Base-by-base conservation (phyloP, 768 basidiomycete genomes). In the Saitozyma podzolica region DNA sequence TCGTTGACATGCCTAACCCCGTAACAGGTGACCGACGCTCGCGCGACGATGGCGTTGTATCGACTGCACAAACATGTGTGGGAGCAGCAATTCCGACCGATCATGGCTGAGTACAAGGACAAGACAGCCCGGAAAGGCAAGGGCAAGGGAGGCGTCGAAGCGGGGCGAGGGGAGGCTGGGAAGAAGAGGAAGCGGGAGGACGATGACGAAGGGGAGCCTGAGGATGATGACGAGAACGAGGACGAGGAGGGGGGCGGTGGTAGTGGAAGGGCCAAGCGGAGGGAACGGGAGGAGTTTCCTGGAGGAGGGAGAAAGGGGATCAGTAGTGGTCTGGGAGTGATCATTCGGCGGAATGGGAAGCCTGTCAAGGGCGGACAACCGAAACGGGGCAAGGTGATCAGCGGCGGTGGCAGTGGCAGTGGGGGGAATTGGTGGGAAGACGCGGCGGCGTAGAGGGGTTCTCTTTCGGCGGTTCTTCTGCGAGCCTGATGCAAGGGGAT, bases 1-100 rank as follows among this genome's bases (percentile, higher is more conserved):
- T n/a, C n/a, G 48, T 29, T 64, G 20, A 54, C 49, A 29, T 56
- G 37, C 43, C 8, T 29, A 29, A 54, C 10, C 53, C 53, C 13
- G 43, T 49, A 13, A 37, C 39, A 42, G 94, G 87, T 97, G 6
- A 90, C 86, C 16, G 94, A 98, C 76, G 92, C 94, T 0, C 85
- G 94, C 56, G 95, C 94, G 0, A 90, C 93, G 0, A 96, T 99
- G 92, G 94, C 92, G 0, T 82, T 97, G 45, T 97, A 89, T 77
- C 84, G 92, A 8, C 74, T 94, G 16, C 84, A 93, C 78, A 87
- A 89, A 68, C 86, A 86, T 56, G 83, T 86, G 52, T 98, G 91
- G 91, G 94, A 98, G 67, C 82, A 83, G n/a, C 77, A 80, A 6
- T 77, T 81, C 19, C 65, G 75, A 17, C 69, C 64, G 16, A 62